Evolutionary conservation across 129 eudicot species (phyloP), one percentile per base, ranked within the genome.

Genomic region (Dittrichia graveolens): DNA sequence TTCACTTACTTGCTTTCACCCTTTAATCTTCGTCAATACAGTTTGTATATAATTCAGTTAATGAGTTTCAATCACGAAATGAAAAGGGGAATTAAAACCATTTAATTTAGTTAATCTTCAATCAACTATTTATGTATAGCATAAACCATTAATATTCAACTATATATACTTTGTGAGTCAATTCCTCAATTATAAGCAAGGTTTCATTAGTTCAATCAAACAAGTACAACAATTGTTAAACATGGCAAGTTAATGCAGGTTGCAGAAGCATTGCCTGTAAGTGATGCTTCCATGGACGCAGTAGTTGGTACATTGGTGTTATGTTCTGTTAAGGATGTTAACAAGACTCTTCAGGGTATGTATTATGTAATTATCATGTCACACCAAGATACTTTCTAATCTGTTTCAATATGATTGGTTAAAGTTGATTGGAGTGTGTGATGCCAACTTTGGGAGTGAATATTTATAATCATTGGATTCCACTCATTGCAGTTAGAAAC

Each of bases 231-330:
- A 41, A 48, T 46, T 18, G 19, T 2, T 74, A 37, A 37, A 19
- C 8, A 10, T 9, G 53, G 24, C 46, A n/a, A 19, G 43, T 55
- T 88, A 64, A 56, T 81, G 73, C 84, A 93, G 98, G 98, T 93
- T 61, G 96, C 84, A 39, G 98, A 93, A 85, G 84, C 92, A 14
- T 81, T 93, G 79, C 98, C 98, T 40, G 24, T 89, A 65, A 57
- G 59, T 41, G 95, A 93, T 85, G 90, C 92, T 62, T 93, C 96
- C 46, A 84, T 93, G 79, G 98, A 93, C 75, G 95, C 87, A 16
- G 96, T 93, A 48, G 80, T 93, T 62, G 98, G 98, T 48, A 89
- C 98, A n/a, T 86, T 93, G 72, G 96, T 93, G 54, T 78, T 93
- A 19, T 93, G 98, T 79, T 93, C 98, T 66, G 98, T 89, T 55